phyloP scores from a whole-genome alignment of 108 stramenopile genomes.

The Nannochloropsis gaditana region DNA sequence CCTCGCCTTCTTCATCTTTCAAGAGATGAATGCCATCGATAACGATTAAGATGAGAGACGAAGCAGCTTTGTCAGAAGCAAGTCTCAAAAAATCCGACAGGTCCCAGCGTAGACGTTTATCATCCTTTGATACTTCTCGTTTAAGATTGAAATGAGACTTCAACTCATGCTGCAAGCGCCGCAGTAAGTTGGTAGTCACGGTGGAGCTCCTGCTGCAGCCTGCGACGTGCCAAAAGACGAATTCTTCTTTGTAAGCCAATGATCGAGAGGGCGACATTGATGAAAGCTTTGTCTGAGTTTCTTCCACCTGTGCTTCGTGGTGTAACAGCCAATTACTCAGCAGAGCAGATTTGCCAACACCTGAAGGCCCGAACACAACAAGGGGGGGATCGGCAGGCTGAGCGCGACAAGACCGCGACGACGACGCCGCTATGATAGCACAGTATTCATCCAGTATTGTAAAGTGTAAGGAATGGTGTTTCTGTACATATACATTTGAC shows the following conservation, averaged over 20 bases:
- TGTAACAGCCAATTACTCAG: constrained; percentile 58
- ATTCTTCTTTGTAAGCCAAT: constrained; percentile 40
- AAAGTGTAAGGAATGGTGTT: not conserved
- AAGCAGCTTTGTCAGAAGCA: constrained; percentile 59
- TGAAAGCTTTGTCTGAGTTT: constrained; percentile 4
- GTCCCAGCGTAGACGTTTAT: constrained; percentile 62
- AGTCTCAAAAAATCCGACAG: constrained; percentile 62
- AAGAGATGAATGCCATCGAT: constrained; percentile 64
- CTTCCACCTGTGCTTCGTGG: constrained; percentile 33
- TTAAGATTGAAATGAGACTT: constrained; percentile 54
- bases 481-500: not conserved
- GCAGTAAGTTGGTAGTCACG: constrained; percentile 39
- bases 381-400: constrained; percentile 25
- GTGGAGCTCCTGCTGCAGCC: constrained; percentile 55
- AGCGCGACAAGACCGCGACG: constrained; percentile 1
- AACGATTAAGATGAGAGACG: constrained; percentile 53
- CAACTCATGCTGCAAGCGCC: constrained; percentile 50
- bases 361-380: constrained; percentile 48
- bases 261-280: not conserved
- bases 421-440: constrained; percentile 33
- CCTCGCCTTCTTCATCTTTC: constrained; percentile 52
- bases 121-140: constrained; percentile 39
- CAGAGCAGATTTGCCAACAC: constrained; percentile 57
- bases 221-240: constrained; percentile 58
- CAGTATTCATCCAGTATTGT: not conserved